Conservation (phyloP, 2,329 filamentous ascomycete species). For the Phaeosphaeriaceae sp. region DNA sequence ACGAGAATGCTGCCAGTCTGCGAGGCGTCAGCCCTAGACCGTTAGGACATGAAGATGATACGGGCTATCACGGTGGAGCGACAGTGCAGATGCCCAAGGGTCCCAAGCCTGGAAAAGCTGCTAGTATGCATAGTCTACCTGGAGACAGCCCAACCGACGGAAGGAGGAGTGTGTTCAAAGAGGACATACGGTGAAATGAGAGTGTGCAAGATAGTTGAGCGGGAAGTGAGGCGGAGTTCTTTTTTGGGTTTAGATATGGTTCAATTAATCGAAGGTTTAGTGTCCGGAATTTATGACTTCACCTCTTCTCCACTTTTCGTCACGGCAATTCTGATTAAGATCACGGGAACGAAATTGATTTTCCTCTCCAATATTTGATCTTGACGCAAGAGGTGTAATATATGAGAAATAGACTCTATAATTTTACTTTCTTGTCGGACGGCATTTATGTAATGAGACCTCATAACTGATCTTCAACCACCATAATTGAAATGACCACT, state of each 20-base stretch:
- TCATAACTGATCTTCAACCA: too few species aligned
- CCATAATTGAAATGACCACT: too few species aligned
- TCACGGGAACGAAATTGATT: too few species aligned
- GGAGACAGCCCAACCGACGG: conserved; percentile 66
- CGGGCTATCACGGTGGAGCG: conserved; percentile 45
- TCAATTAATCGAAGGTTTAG: too few species aligned
- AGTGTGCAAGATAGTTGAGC: not conserved
- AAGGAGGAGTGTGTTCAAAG: conserved; percentile 71
- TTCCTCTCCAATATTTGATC: too few species aligned
- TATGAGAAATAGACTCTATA: too few species aligned
- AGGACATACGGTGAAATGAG: conserved; percentile 62
- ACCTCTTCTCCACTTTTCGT: not conserved
- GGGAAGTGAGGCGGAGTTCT: too few species aligned
- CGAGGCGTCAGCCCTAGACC: conserved; percentile 79
- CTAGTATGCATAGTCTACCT: conserved; percentile 36
- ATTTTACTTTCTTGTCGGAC: too few species aligned
- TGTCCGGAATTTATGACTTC: not conserved
- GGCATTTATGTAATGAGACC: too few species aligned
- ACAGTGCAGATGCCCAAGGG: conserved; percentile 51
- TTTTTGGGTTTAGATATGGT: too few species aligned
- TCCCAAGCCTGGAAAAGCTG: conserved; percentile 36
- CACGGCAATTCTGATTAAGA: too few species aligned
- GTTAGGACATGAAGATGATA: conserved; percentile 54
- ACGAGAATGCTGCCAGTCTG: conserved; percentile 57
- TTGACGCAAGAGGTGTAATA: too few species aligned